These are phyloP conservation scores for Parastagonospora avenae DNA, from an alignment of 2,329 filamentous ascomycete species.

Conservation along the genomic window DNA sequence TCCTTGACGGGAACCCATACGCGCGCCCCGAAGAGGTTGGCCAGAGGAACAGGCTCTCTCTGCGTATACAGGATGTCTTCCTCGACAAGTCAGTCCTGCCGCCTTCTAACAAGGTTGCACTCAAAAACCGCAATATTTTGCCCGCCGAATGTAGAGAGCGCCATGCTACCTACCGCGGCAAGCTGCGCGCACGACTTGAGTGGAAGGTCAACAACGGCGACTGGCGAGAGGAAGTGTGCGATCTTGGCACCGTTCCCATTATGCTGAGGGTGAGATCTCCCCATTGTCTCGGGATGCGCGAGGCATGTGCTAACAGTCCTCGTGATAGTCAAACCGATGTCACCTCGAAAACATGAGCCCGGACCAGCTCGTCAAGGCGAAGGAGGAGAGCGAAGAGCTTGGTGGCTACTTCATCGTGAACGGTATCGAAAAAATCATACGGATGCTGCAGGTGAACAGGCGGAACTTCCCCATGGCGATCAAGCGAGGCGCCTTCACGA, in stretches of 20 bases:
- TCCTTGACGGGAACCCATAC: constrained; percentile 75
- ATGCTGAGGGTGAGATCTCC: constrained; percentile 77
- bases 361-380: constrained; percentile 77
- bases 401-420: constrained; percentile 98
- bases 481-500: constrained; percentile 84
- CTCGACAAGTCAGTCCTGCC: constrained; percentile 83
- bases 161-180: constrained; percentile 88
- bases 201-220: constrained; percentile 87
- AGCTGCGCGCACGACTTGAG: constrained; percentile 80
- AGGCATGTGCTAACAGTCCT: constrained; percentile 27
- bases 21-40: constrained; percentile 60
- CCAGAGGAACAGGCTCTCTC: constrained; percentile 73
- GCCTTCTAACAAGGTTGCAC: constrained; percentile 79
- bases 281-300: constrained; percentile 10
- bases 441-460: constrained; percentile 86
- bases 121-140: constrained; percentile 79
- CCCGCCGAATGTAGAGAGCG: constrained; percentile 94
- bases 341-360: constrained; percentile 88
- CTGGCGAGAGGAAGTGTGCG: constrained; percentile 78
- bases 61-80: constrained; percentile 80
- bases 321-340: constrained; percentile 77
- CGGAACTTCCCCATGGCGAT: constrained; percentile 97
- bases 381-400: constrained; percentile 95
- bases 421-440: constrained; percentile 95
- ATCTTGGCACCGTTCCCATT: constrained; percentile 86